phyloP scores from a whole-genome alignment of 768 basidiomycete species.

The Lactarius trivialis region DNA sequence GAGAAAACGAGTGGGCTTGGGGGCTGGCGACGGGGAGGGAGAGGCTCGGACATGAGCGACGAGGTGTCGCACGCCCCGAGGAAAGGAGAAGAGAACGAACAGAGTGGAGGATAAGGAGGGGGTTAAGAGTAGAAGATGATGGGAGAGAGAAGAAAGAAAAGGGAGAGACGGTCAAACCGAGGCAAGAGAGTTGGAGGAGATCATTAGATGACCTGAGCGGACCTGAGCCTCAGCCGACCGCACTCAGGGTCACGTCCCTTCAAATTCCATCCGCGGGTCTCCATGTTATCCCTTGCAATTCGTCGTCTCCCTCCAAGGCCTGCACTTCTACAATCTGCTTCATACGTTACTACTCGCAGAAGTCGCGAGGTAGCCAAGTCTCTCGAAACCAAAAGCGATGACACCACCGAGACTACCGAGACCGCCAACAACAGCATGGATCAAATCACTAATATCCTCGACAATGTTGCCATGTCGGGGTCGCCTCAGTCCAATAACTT shows the following conservation, averaged over 20 bases:
- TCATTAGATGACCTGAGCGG: not conserved
- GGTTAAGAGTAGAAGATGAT: constrained; percentile 12
- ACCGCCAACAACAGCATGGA: not conserved
- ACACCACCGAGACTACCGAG: not conserved
- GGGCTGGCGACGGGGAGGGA: constrained; percentile 36
- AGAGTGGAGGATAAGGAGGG: constrained; percentile 18
- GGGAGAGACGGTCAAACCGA: constrained; percentile 4
- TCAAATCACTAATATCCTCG: constrained; percentile 12
- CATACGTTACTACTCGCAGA: not conserved
- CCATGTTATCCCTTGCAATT: not conserved
- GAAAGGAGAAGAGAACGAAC: constrained; percentile 5
- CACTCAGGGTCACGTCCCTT: constrained; percentile 7
- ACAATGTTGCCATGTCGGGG: not conserved
- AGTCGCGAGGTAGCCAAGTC: not conserved
- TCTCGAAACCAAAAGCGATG: not conserved
- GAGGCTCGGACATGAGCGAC: constrained; percentile 32
- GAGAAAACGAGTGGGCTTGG: constrained; percentile 80
- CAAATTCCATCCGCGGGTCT: constrained; percentile 4
- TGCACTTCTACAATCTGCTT: not conserved
- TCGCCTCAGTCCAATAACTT: constrained; percentile 5
- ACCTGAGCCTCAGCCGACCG: not conserved
- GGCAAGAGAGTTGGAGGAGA: not conserved
- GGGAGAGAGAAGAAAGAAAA: constrained; percentile 17
- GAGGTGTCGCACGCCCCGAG: constrained; percentile 17
- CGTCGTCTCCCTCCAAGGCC: not conserved